Evolutionary conservation across 176 grass and related monocot species (phyloP).

Genomic region (Aechmea fasciata): DNA sequence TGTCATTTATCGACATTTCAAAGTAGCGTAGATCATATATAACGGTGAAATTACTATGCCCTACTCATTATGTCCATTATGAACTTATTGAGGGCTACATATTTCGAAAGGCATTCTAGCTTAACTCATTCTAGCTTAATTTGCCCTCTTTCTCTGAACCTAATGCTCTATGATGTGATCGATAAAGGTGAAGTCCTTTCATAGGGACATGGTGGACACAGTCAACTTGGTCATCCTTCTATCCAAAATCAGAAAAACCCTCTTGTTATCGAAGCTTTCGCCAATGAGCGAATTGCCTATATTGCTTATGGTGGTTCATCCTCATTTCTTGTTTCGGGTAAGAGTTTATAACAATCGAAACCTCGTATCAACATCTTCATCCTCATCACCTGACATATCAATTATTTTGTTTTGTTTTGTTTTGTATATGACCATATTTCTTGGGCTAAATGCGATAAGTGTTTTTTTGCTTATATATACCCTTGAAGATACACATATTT

Average conservation of each 20-base stretch:
- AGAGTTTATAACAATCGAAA: constrained; percentile 4
- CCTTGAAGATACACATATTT: too few relatives aligned
- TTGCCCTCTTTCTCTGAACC: not conserved
- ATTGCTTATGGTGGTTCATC: constrained; percentile 93
- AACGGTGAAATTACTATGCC: too few relatives aligned
- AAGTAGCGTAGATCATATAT: too few relatives aligned
- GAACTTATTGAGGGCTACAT: not conserved
- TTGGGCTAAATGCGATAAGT: too few relatives aligned
- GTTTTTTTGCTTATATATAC: too few relatives aligned
- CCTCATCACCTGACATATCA: too few relatives aligned
- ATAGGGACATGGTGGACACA: constrained; percentile 84
- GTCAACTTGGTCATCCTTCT: constrained; percentile 69
- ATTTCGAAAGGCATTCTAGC: too few relatives aligned
- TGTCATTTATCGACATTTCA: too few relatives aligned
- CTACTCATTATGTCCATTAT: not conserved
- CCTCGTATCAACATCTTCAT: not conserved
- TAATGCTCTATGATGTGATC: constrained; percentile 4
- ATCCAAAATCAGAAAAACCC: constrained; percentile 72
- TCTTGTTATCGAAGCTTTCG: constrained; percentile 61
- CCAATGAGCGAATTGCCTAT: constrained; percentile 46
- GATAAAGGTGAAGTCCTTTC: constrained; percentile 83
- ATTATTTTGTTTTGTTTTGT: too few relatives aligned
- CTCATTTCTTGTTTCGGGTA: constrained; percentile 87
- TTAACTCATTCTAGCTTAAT: too few relatives aligned
- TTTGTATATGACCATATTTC: too few relatives aligned